Conservation (phyloP, 2,329 filamentous ascomycete genomes). For the Fusarium floridanum region DNA sequence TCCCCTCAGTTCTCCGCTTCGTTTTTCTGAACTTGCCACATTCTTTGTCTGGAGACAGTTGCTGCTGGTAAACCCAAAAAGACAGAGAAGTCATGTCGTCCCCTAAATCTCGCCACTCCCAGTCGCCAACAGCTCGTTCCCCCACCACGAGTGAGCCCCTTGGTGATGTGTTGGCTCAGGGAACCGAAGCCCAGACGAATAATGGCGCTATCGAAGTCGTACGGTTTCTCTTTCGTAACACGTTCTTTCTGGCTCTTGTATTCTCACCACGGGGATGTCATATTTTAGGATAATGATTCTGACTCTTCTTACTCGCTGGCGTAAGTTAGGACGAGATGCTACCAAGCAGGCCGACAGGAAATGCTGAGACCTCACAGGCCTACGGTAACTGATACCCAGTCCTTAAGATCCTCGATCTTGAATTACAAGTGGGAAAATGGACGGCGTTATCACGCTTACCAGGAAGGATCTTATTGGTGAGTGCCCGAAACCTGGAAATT, state of each 20-base stretch:
- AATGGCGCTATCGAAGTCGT: constrained; percentile 30
- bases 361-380: not conserved
- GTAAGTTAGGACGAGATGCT: not conserved
- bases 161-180: not conserved
- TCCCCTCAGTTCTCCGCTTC: not conserved
- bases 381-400: constrained; percentile 35
- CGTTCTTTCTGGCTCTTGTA: rapidly evolving
- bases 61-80: not conserved
- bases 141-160: not conserved
- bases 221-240: not conserved
- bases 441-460: constrained; percentile 62
- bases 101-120: not conserved
- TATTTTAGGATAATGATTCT: constrained; percentile 19
- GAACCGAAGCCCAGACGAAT: not conserved
- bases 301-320: constrained; percentile 34
- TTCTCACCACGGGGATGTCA: not conserved
- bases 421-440: constrained; percentile 59
- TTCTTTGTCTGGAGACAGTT: not conserved
- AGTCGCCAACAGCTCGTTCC: not conserved
- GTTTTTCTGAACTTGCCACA: not conserved
- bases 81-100: not conserved
- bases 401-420: constrained; percentile 35
- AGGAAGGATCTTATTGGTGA: constrained; percentile 57
- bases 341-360: rapidly evolving
- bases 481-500: rapidly evolving